Percentiles rank a stretch among this genome's conserved stretches.
Evolutionary conservation across 345 rosid genomes (phyloP).

Genomic region (Arabis hirsuta): DNA sequence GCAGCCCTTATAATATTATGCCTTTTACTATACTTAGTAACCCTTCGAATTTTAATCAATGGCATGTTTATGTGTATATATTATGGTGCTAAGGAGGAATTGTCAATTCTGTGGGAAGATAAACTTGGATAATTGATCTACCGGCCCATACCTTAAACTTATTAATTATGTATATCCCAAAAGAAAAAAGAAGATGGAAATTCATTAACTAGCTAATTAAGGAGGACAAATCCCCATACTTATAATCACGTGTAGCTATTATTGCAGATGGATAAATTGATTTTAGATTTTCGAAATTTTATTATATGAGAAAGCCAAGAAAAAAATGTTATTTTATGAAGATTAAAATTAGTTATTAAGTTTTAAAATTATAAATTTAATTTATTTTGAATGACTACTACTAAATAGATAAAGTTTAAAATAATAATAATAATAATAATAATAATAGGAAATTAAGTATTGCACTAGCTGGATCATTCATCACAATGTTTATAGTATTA

Average conservation of each 20-base stretch:
- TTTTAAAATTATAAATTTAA: no score
- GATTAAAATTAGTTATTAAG: no score
- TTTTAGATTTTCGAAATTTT: background rate
- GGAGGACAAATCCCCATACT: constrained; percentile 18
- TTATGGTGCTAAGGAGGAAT: constrained; percentile 3
- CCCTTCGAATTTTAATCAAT: constrained; percentile 11
- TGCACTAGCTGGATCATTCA: no score
- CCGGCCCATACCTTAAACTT: constrained; percentile 35
- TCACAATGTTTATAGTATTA: no score
- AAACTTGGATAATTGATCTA: constrained; percentile 24
- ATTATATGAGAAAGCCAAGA: no score
- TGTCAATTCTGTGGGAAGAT: constrained; percentile 30
- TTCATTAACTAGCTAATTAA: constrained; percentile 15
- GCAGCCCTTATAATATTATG: constrained; percentile 20
- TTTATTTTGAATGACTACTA: no score
- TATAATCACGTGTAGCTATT: constrained; percentile 13
- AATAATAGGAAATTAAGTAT: no score
- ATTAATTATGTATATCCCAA: background rate
- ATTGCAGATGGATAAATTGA: background rate
- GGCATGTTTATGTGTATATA: constrained; percentile 29
- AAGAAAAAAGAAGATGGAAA: background rate
- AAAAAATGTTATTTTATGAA: no score
- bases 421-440: no score
- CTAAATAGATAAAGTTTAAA: no score
- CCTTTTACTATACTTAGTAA: constrained; percentile 37